Base-by-base conservation (phyloP, 768 basidiomycete genomes). In the Dentipellis fragilis region DNA sequence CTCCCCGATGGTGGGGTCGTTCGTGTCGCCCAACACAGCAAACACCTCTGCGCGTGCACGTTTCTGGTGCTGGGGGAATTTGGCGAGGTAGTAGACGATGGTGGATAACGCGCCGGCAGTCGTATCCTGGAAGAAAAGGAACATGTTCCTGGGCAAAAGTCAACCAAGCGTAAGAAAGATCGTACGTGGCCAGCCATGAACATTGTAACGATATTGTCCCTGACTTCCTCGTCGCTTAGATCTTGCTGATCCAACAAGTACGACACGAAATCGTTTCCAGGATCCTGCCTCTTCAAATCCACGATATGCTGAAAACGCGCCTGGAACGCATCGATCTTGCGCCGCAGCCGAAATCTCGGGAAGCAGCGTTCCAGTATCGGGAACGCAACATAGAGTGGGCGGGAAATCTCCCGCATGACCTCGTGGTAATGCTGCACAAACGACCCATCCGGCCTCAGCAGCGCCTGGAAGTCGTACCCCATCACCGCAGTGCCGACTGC, bases 391-490 rank as follows among this genome's bases (percentile, higher is more conserved):
- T 59, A 56, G 10, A 49, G 38, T 4, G 58, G 58, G 17, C 34
- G 36, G 22, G 58, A 45, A 22, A 59, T 56, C 17, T 55, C 48
- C 14, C 21, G 10, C 52, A 59, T 54, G 19, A 59, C 58, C 23
- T 57, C 52, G 14, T 11, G 21, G 48, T 49, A 49, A 36, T 46
- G 42, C 34, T 54, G 51, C 4, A 58, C 57, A 45, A 61, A 58
- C 17, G 52, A 54, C 12, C 48, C 51, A 22, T 59, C 9, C 2
- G 60, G 60, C 11, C 57, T 49, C 14, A 10, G 37, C 48, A 59
- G 57, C 12, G 57, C 52, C 51, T 61, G 50, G 56, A 61, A 61
- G 51, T 61, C 58, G 53, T 59, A 58, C 3, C 60, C 60, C 21
- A 61, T 47, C 29, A 57, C 54, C 4, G 58, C 54, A 1, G 50